Percentiles rank a stretch among this genome's conserved stretches.
phyloP scores from a whole-genome alignment of 139 green algal species.

The Astrephomene gubernaculifera region DNA sequence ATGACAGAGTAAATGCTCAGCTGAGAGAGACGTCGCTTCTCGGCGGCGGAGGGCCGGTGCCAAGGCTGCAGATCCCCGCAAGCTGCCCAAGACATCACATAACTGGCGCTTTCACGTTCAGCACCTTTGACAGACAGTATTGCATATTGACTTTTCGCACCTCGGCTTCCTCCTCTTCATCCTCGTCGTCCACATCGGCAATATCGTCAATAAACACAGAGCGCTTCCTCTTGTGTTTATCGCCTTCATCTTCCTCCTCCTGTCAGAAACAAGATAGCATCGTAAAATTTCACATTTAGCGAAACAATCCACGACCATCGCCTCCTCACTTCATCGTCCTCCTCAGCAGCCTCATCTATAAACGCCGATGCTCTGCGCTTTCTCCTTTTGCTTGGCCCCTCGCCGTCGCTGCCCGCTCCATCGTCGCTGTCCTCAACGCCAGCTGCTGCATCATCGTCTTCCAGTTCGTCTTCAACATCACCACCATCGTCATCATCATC shows the following conservation, averaged over 20 bases:
- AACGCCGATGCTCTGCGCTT: slow-evolving; percentile 41
- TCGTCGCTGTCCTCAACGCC: slow-evolving; percentile 51
- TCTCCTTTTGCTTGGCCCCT: slow-evolving; percentile 20
- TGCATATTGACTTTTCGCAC: slow-evolving; percentile 41
- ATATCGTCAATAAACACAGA: slow-evolving; percentile 91
- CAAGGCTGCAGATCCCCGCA: no score
- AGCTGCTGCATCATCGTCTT: slow-evolving; percentile 53
- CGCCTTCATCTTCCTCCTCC: slow-evolving; percentile 51
- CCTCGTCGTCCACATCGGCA: slow-evolving; percentile 86
- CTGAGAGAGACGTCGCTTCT: no score
- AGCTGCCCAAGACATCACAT: no score
- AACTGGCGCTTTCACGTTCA: no score
- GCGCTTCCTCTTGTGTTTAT: slow-evolving; percentile 45
- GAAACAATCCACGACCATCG: background rate
- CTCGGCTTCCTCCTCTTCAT: slow-evolving; percentile 90
- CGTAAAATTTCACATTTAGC: background rate
- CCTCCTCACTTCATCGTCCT: slow-evolving; percentile 70
- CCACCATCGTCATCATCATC: slow-evolving; percentile 44
- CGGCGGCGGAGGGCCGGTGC: no score
- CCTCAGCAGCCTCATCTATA: slow-evolving; percentile 89
- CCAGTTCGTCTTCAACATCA: slow-evolving; percentile 33
- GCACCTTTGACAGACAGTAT: background rate
- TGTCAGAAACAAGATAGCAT: background rate
- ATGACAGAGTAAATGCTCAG: no score
- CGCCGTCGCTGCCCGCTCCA: slow-evolving; percentile 24